Conservation (phyloP, 2,329 filamentous ascomycete genomes). For the Penicillium capsulatum region DNA sequence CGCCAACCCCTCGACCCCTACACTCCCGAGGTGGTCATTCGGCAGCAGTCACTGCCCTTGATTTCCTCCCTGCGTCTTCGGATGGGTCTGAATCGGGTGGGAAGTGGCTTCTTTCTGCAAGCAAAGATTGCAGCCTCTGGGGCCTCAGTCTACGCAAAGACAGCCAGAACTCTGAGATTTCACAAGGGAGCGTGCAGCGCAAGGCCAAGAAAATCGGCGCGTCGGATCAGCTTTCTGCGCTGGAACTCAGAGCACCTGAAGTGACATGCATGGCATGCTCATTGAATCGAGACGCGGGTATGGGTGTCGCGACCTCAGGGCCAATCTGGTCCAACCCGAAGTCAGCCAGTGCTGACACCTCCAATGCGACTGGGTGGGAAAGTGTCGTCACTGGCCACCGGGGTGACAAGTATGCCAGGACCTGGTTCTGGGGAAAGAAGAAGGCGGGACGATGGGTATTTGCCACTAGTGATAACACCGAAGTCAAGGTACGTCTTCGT, state of each 20-base stretch:
- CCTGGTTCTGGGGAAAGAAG: constrained; percentile 98
- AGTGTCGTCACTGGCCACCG: constrained; percentile 91
- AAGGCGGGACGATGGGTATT: constrained; percentile 90
- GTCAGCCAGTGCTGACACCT: constrained; percentile 63
- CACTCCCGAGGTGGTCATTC: constrained; percentile 87
- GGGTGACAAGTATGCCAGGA: constrained; percentile 77
- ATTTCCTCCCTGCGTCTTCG: constrained; percentile 82
- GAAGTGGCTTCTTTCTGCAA: constrained; percentile 91
- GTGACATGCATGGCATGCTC: constrained; percentile 90
- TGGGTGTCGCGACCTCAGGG: constrained; percentile 75
- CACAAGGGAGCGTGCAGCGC: constrained; percentile 81
- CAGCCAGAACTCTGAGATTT: constrained; percentile 88
- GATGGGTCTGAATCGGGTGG: constrained; percentile 83
- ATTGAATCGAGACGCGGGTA: constrained; percentile 89
- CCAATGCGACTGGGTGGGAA: constrained; percentile 88
- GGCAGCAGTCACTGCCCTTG: constrained; percentile 73
- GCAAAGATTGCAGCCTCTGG: constrained; percentile 87
- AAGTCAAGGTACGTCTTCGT: constrained; percentile 55
- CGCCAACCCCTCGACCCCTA: constrained; percentile 75
- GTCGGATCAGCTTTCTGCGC: constrained; percentile 12
- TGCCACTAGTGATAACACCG: constrained; percentile 74
- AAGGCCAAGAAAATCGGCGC: constrained; percentile 70
- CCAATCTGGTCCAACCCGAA: constrained; percentile 78
- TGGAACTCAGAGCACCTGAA: constrained; percentile 73
- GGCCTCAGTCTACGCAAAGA: constrained; percentile 93